Percentiles rank a stretch among this genome's conserved stretches.
Conservation (phyloP, 2,329 filamentous ascomycete genomes). For the Hypoxylon sp. region DNA sequence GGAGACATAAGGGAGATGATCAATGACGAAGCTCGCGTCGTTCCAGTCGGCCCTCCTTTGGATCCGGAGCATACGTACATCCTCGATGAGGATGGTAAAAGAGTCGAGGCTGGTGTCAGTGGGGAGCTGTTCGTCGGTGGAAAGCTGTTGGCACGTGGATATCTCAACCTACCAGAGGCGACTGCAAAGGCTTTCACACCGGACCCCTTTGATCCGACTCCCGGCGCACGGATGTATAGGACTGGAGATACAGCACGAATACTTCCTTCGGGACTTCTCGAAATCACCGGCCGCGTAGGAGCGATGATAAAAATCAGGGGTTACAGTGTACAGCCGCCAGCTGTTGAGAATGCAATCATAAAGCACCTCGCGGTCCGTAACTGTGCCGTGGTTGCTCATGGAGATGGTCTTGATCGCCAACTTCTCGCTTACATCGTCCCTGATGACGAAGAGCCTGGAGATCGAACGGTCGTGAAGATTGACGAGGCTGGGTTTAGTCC, state of each 20-base stretch:
- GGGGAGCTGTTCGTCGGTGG: slow-evolving; percentile 85
- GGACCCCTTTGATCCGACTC: slow-evolving; percentile 73
- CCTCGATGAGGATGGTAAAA: slow-evolving; percentile 76
- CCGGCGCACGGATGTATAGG: slow-evolving; percentile 79
- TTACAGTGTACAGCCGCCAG: slow-evolving; percentile 83
- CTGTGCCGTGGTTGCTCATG: slow-evolving; percentile 80
- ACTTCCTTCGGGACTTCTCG: slow-evolving; percentile 76
- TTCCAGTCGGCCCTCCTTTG: slow-evolving; percentile 80
- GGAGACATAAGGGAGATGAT: slow-evolving; percentile 80
- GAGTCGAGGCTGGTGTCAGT: slow-evolving; percentile 72
- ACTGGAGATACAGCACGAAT: slow-evolving; percentile 80
- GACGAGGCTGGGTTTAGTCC: slow-evolving; percentile 81
- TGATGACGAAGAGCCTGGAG: slow-evolving; percentile 71
- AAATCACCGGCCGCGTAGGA: slow-evolving; percentile 82
- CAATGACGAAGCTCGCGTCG: slow-evolving; percentile 74
- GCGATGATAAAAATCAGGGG: slow-evolving; percentile 87
- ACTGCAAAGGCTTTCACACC: slow-evolving; percentile 80
- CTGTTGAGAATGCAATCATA: slow-evolving; percentile 81
- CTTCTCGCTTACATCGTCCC: slow-evolving; percentile 82
- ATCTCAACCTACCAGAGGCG: slow-evolving; percentile 84
- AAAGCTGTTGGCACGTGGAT: slow-evolving; percentile 79
- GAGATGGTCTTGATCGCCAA: slow-evolving; percentile 81
- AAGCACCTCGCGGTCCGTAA: slow-evolving; percentile 78
- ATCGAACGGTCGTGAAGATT: slow-evolving; percentile 74
- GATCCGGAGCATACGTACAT: slow-evolving; percentile 80